Base-by-base conservation (phyloP, 2,329 filamentous ascomycete genomes). In the Clonostachys byssicola region DNA sequence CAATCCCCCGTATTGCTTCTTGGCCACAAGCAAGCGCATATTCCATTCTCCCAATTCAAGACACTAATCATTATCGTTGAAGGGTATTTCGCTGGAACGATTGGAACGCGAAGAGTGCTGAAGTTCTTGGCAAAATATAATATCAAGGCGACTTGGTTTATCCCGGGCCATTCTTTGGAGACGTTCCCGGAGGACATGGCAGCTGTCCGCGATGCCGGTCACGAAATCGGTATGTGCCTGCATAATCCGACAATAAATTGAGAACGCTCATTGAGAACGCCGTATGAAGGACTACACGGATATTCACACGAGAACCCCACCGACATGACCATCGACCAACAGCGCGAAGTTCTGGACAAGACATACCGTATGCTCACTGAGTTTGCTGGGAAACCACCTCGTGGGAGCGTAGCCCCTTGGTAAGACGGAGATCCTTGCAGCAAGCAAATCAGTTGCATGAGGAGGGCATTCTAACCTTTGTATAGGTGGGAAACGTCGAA, bases 281-380 rank as follows among this genome's bases (percentile, higher is more conserved):
- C 4, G 23, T 30, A 30, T 30, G 9, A 30, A 30, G 23, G 23
- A 12, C 71, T 80, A n/a, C 86, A 90, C 52, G 86, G 85, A 5
- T 90, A 90, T 65, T 82, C 77, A 0, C 86, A 90, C 56, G 86
- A 90, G 60, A 89, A 90, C 55, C 85, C 86, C 0, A 73, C 72
- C 1, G 78, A 83, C 48, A 88, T 90, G 85, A 86, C 76, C 0
- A 61, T 87, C 2, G 86, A 90, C 59, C 88, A 92, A 65, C 87
- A 92, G 62, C 77, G 77, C 13, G 85, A 88, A 48, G 83, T 92
- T 14, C 74, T 92, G 6, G 83, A 87, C 56, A 88, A 88, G 64
- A 89, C 85, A 16, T 89, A 84, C 60, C 76, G 77, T 18, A 74
- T 90, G 63, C 74, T 90, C 34, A 88, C 81, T 0, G 80, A 85